These are phyloP conservation scores for Starmera pachycereana DNA, from an alignment of 805 yeast species.

Conservation along the genomic window DNA sequence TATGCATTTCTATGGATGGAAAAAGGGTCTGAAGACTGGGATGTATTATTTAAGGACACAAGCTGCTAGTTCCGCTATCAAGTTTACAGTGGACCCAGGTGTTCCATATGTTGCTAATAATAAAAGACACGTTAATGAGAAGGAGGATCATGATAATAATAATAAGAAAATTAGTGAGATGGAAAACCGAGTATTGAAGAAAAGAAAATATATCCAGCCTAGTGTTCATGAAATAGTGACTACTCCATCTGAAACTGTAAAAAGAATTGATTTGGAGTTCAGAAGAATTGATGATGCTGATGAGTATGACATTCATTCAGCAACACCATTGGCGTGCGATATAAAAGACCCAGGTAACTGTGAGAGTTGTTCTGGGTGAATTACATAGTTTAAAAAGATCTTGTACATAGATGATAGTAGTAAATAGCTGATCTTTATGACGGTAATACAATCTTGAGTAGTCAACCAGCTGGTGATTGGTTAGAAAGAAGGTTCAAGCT, in stretches of 20 bases:
- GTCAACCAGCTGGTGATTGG: too few species aligned
- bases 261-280: too few species aligned
- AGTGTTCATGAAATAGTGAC: too few species aligned
- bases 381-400: not conserved
- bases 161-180: too few species aligned
- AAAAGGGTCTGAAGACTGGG: constrained; percentile 96
- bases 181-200: too few species aligned
- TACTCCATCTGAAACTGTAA: too few species aligned
- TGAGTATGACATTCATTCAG: constrained; percentile 8
- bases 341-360: constrained; percentile 18
- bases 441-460: too few species aligned
- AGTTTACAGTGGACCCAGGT: constrained; percentile 56
- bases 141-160: not conserved
- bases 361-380: constrained; percentile 28
- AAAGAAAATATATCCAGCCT: too few species aligned
- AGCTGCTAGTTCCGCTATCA: constrained; percentile 96
- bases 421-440: too few species aligned
- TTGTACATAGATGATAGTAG: too few species aligned
- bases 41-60: constrained; percentile 96
- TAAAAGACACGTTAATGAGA: not conserved
- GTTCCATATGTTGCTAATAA: too few species aligned
- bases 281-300: not conserved
- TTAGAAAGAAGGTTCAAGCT: too few species aligned
- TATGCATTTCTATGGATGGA: constrained; percentile 99
- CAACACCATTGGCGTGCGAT: constrained; percentile 11